Evolutionary conservation across 2,329 filamentous ascomycete species (phyloP).

Genomic region (Coniella vitis): DNA sequence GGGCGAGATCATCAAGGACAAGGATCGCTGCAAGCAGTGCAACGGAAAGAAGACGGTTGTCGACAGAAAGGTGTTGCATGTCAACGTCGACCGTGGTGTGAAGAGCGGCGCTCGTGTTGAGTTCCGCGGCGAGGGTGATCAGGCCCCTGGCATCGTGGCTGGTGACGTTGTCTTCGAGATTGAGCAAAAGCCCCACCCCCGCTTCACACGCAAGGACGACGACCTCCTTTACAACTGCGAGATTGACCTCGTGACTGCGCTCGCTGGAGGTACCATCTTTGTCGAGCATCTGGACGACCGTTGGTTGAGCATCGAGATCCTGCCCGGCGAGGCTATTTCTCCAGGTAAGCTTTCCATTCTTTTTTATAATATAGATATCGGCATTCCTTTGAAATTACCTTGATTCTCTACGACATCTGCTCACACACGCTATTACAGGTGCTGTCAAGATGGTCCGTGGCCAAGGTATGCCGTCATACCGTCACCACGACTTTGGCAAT

Average conservation of each 20-base stretch:
- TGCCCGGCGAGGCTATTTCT: constrained; percentile 89
- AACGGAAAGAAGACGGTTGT: constrained; percentile 96
- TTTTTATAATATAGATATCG: too few species aligned
- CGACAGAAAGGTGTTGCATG: constrained; percentile 95
- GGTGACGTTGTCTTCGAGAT: constrained; percentile 99
- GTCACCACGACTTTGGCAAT: constrained; percentile 93
- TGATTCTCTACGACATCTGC: neutral
- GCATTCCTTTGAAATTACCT: neutral
- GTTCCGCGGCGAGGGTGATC: constrained; percentile 94
- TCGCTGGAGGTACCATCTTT: constrained; percentile 84
- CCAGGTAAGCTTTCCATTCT: constrained; percentile 74
- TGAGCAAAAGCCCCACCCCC: constrained; percentile 94
- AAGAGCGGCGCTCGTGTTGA: constrained; percentile 93
- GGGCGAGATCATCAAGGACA: constrained; percentile 92
- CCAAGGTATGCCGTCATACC: constrained; percentile 94
- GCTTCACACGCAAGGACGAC: constrained; percentile 94
- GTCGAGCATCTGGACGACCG: constrained; percentile 96
- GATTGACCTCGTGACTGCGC: constrained; percentile 89
- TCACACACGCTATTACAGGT: constrained; percentile 43
- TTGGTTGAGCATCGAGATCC: constrained; percentile 90
- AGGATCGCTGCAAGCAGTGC: constrained; percentile 96
- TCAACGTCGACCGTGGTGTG: constrained; percentile 93
- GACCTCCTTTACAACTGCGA: constrained; percentile 93
- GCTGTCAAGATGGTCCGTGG: constrained; percentile 89
- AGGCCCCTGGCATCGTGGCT: constrained; percentile 84